Evolutionary conservation across 2,329 filamentous ascomycete genomes (phyloP), one percentile per base, ranked within the genome.

Genomic region (Paraphaeosphaeria sporulosa): DNA sequence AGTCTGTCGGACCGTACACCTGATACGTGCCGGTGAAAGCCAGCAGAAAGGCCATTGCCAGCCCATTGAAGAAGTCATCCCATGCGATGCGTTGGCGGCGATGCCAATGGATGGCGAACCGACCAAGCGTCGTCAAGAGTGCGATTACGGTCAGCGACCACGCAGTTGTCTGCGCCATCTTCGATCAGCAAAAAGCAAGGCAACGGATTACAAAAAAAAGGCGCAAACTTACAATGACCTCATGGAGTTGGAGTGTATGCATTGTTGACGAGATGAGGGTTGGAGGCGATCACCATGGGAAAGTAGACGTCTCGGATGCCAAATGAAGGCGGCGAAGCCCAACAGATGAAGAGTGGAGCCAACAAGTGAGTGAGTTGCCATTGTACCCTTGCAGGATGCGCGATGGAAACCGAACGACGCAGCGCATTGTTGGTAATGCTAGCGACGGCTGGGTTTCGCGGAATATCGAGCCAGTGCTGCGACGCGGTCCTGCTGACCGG

Each of bases 101-200:
- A 23, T 49, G 58, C 60, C 60, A 65, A 21, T 60, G 63, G 9
- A 65, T 59, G 12, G 36, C 44, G 30, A 61, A 63, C n/a, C 63
- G 60, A 30, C 63, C 60, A 21, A 61, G 34, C 15, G 61, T 63
- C 5, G 58, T 30, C 12, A 64, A 21, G 19, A 56, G 9, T 30
- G 50, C 43, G 9, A 60, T 23, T n/a, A 30, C 44, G 43, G 62
- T 63, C 42, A 64, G 40, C 23, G 44, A 43, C 53, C 57, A 59
- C 9, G 50, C 57, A 4, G 48, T 47, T 23, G 57, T 59, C 59
- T 64, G 43, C 40, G 27, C 50, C 36, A 1, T 9, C 15, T 42
- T 19, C 17, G 46, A 48, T 55, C 43, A 47, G 42, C 36, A 10
- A 25, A 36, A 42, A 42, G 19, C 19, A 25, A 23, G 19, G 19